Evolutionary conservation across 2,329 filamentous ascomycete genomes (phyloP).

Genomic region (Pestalotiopsis sp.): DNA sequence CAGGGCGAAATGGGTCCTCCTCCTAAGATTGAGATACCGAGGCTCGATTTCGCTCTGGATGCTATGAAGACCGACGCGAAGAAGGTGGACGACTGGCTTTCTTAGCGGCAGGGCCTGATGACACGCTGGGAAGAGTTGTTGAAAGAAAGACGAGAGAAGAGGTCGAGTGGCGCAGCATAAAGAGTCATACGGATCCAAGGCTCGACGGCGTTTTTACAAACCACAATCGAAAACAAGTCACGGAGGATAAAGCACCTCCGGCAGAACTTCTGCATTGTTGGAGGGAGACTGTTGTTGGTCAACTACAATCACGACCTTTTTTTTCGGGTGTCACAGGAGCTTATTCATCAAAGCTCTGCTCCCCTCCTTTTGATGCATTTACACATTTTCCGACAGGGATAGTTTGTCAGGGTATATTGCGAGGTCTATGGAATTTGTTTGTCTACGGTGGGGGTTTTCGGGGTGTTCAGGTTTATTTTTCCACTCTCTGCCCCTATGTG

Average conservation of each 20-base stretch:
- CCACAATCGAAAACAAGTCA: not conserved
- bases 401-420: not conserved
- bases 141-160: not conserved
- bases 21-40: slow-evolving; percentile 63
- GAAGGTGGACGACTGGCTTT: slow-evolving; percentile 30
- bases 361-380: not conserved
- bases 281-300: too few relatives aligned
- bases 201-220: not conserved
- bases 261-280: not conserved
- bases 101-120: slow-evolving; percentile 23
- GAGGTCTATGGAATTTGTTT: not conserved
- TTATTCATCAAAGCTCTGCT: not conserved
- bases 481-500: not conserved
- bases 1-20: slow-evolving; percentile 52
- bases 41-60: slow-evolving; percentile 51
- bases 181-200: not conserved
- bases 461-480: not conserved
- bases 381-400: not conserved
- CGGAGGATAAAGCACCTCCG: not conserved
- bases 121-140: slow-evolving; percentile 1
- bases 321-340: not conserved
- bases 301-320: not conserved
- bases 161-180: not conserved
- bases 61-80: slow-evolving; percentile 10
- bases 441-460: not conserved